These are phyloP conservation scores for Penicillium decumbens DNA, from an alignment of 2,329 filamentous ascomycete genomes.

Conservation along the genomic window DNA sequence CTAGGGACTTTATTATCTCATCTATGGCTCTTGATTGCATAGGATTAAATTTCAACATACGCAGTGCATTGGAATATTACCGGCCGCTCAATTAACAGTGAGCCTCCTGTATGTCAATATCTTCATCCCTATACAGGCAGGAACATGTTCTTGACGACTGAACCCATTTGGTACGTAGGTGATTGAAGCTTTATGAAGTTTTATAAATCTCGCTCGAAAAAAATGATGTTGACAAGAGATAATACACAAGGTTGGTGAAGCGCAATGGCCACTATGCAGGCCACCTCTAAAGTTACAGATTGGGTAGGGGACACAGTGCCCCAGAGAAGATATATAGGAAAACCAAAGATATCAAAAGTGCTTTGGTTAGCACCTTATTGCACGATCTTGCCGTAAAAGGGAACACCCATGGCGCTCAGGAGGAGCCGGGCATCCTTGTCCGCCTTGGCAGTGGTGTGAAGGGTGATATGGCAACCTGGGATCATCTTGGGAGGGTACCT, in stretches of 20 bases:
- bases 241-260: conserved; percentile 23
- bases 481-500: conserved; percentile 70
- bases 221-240: conserved; percentile 14
- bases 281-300: conserved; percentile 28
- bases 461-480: conserved; percentile 74
- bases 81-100: too few species aligned
- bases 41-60: not conserved
- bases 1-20: not conserved
- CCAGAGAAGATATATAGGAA: conserved; percentile 2
- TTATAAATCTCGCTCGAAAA: conserved; percentile 11
- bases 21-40: not conserved
- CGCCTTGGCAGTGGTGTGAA: conserved; percentile 78
- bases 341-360: not conserved
- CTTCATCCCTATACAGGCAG: not conserved
- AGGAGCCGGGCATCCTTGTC: conserved; percentile 80
- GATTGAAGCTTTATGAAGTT: not conserved
- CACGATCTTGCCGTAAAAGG: conserved; percentile 72
- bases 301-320: conserved; percentile 13
- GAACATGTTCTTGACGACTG: not conserved
- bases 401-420: conserved; percentile 66
- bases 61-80: too few species aligned
- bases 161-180: not conserved
- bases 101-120: too few species aligned
- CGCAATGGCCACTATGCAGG: conserved; percentile 23
- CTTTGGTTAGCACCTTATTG: conserved; percentile 36